Evolutionary conservation across 176 grass and related monocot species (phyloP).

Genomic region (Hordeum vulgare): DNA sequence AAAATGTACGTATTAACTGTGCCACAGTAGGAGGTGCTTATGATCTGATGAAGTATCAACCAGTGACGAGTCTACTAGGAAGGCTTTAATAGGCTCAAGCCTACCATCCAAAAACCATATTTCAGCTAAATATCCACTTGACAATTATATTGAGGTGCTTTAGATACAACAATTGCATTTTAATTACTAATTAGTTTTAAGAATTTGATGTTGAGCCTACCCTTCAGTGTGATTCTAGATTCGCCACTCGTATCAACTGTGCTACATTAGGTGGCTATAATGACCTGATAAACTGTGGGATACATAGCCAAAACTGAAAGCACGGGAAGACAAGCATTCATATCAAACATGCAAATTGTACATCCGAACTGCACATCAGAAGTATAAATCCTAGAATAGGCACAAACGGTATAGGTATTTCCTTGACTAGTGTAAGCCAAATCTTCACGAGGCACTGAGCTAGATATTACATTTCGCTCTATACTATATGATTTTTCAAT

Average conservation of each 20-base stretch:
- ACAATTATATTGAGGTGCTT: too few relatives aligned
- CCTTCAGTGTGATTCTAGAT: too few relatives aligned
- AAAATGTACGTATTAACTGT: neutral
- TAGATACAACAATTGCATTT: too few relatives aligned
- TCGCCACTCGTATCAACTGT: neutral
- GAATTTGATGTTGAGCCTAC: too few relatives aligned
- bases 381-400: neutral
- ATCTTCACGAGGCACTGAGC: neutral
- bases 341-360: neutral
- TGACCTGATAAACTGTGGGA: neutral
- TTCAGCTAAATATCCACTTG: too few relatives aligned
- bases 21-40: neutral
- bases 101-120: too few relatives aligned
- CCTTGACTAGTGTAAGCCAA: neutral
- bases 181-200: too few relatives aligned
- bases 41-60: neutral
- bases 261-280: neutral
- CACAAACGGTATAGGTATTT: neutral
- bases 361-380: neutral
- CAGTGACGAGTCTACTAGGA: too few relatives aligned
- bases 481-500: neutral
- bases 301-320: neutral
- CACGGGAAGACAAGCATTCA: neutral
- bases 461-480: neutral
- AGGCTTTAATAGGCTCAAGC: too few relatives aligned